Evolutionary conservation across 352 stramenopile species (phyloP).

Genomic region (Globisporangium emineosum): DNA sequence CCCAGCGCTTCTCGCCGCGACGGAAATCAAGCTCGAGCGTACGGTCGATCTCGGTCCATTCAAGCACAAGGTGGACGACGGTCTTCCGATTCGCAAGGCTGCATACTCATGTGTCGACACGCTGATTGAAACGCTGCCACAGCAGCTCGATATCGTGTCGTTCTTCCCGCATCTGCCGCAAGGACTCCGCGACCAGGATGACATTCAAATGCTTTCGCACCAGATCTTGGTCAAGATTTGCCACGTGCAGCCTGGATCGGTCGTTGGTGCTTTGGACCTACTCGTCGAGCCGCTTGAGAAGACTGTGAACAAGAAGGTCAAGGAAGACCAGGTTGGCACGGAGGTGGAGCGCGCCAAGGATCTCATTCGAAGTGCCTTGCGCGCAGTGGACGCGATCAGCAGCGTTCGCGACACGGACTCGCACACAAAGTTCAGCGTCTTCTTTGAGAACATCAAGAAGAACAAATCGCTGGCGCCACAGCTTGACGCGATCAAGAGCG

Average conservation of each 20-base stretch:
- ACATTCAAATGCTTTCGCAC: constrained; percentile 96
- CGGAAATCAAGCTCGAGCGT: constrained; percentile 94
- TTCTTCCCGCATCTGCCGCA: constrained; percentile 94
- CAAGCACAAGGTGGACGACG: constrained; percentile 97
- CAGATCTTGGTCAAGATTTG: constrained; percentile 97
- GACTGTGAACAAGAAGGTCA: constrained; percentile 95
- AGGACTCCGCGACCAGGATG: constrained; percentile 92
- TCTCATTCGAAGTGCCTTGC: constrained; percentile 94
- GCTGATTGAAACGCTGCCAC: constrained; percentile 92
- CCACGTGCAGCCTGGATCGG: constrained; percentile 62
- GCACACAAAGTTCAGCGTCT: constrained; percentile 63
- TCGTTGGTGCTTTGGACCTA: constrained; percentile 86
- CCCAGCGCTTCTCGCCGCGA: constrained; percentile 87
- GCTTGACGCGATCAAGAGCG: constrained; percentile 64
- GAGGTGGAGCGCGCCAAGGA: constrained; percentile 96
- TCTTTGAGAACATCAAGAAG: constrained; percentile 67
- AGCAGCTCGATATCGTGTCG: constrained; percentile 87
- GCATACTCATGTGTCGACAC: constrained; percentile 95
- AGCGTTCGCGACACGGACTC: constrained; percentile 67
- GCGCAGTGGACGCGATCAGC: constrained; percentile 78
- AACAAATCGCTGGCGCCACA: constrained; percentile 58
- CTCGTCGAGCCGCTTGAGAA: constrained; percentile 94
- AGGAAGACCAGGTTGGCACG: constrained; percentile 93
- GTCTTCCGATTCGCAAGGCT: constrained; percentile 84
- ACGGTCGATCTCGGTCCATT: constrained; percentile 98